Evolutionary conservation across 2,329 filamentous ascomycete genomes (phyloP).

Genomic region (Waltergamsia citrina): DNA sequence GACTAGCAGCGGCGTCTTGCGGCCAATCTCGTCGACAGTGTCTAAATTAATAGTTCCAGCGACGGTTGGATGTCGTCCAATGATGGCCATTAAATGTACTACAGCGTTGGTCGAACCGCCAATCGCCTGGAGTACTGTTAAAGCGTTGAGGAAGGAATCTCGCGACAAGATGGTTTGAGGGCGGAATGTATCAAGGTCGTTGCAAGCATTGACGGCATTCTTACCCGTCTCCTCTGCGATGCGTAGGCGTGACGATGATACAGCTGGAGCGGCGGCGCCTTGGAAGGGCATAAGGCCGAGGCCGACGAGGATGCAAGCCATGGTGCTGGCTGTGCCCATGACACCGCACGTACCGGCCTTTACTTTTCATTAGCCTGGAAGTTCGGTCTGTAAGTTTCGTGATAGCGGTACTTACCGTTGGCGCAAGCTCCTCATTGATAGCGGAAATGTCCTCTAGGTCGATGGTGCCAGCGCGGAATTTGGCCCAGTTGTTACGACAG

Average conservation of each 20-base stretch:
- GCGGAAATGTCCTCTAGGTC: conserved; percentile 63
- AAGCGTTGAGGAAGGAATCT: conserved; percentile 72
- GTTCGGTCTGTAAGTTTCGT: background rate
- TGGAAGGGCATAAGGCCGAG: conserved; percentile 73
- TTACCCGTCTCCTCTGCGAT: conserved; percentile 67
- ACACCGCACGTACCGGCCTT: conserved; percentile 73
- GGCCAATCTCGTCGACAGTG: conserved; percentile 69
- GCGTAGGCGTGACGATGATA: conserved; percentile 68
- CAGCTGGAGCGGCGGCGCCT: conserved; percentile 70
- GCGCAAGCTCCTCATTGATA: conserved; percentile 64
- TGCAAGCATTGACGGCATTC: conserved; percentile 57
- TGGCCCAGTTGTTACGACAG: conserved; percentile 65
- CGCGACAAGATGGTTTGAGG: conserved; percentile 65
- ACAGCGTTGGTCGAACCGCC: conserved; percentile 82
- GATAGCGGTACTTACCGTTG: conserved; percentile 40
- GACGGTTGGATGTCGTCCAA: conserved; percentile 60
- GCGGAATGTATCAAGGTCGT: conserved; percentile 55
- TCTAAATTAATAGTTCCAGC: conserved; percentile 56
- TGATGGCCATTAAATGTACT: conserved; percentile 79
- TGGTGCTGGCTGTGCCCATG: conserved; percentile 88
- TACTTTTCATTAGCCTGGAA: background rate
- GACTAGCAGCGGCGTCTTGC: conserved; percentile 71
- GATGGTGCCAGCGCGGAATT: conserved; percentile 53
- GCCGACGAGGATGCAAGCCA: conserved; percentile 75
- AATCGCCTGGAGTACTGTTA: conserved; percentile 78